phyloP scores from a whole-genome alignment of 177 flowering plant species.

The Vitis hybrid region DNA sequence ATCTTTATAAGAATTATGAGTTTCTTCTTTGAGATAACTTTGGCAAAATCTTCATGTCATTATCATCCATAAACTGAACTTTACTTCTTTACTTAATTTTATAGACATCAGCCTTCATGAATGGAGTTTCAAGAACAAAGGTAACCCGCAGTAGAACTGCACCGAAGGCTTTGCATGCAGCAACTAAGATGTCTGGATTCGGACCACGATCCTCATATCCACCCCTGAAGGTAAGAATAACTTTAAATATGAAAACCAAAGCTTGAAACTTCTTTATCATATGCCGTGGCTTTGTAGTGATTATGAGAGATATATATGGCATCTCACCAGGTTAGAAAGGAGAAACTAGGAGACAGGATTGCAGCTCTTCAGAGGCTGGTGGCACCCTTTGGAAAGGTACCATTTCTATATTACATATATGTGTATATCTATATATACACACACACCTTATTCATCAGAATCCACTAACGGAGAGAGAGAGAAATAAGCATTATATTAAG shows the following conservation, averaged over 20 bases:
- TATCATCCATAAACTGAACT: background rate
- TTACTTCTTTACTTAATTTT: background rate
- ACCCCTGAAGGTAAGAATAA: conserved; percentile 21
- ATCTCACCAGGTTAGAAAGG: conserved; percentile 21
- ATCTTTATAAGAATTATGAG: too few relatives aligned
- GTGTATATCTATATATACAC: background rate
- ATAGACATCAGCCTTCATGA: conserved; percentile 8
- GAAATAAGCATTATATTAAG: background rate
- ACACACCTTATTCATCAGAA: background rate
- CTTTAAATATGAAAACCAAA: background rate
- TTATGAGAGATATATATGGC: background rate
- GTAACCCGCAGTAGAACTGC: background rate
- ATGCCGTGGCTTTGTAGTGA: background rate
- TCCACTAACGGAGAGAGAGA: too few relatives aligned
- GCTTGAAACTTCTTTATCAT: background rate
- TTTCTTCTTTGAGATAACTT: background rate
- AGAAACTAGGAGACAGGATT: conserved; percentile 30
- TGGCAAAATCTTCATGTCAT: background rate
- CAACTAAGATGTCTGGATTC: conserved; percentile 14
- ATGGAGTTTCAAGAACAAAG: conserved; percentile 6
- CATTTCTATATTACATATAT: background rate
- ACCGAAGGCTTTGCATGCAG: conserved; percentile 12
- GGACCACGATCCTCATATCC: conserved; percentile 17
- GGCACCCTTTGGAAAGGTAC: conserved; percentile 38
- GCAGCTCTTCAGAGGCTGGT: conserved; percentile 33